Percentiles rank a stretch among this genome's conserved stretches.
phyloP scores from a whole-genome alignment of 2,329 filamentous ascomycete species.

The Fusarium tricinctum region DNA sequence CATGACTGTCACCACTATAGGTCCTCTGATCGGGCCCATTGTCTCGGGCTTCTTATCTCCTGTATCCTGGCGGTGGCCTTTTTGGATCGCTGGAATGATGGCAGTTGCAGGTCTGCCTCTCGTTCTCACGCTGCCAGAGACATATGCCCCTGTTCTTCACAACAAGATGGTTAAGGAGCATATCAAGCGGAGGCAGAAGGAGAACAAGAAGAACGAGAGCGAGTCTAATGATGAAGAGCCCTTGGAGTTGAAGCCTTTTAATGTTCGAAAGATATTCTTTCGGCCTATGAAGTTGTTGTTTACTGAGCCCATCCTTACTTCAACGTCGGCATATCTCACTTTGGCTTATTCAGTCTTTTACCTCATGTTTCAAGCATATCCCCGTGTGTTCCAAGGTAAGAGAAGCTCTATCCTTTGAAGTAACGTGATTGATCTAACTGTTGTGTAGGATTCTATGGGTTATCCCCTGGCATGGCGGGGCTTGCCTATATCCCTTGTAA shows the following conservation, averaged over 20 bases:
- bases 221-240: constrained; percentile 54
- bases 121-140: constrained; percentile 59
- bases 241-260: constrained; percentile 54
- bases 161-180: constrained; percentile 63
- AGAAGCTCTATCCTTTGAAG: not conserved
- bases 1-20: constrained; percentile 54
- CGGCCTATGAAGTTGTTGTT: constrained; percentile 64
- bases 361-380: constrained; percentile 66
- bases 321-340: constrained; percentile 63
- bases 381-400: constrained; percentile 61
- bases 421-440: constrained; percentile 4
- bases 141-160: constrained; percentile 66
- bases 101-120: constrained; percentile 50
- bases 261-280: constrained; percentile 62
- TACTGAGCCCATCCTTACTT: constrained; percentile 64
- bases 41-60: constrained; percentile 65
- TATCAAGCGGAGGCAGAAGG: constrained; percentile 59
- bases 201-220: constrained; percentile 61
- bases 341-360: constrained; percentile 67
- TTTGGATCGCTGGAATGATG: constrained; percentile 57
- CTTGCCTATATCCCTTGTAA: constrained; percentile 64
- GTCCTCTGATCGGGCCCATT: constrained; percentile 63
- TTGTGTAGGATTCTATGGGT: constrained; percentile 55
- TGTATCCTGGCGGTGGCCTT: constrained; percentile 58
- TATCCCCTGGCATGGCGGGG: constrained; percentile 61